A percentile compares a stretch with the other conserved stretches of the same genome.
Evolutionary conservation across 2,329 filamentous ascomycete genomes (phyloP).

Genomic region (Ophioceras dolichostomum): DNA sequence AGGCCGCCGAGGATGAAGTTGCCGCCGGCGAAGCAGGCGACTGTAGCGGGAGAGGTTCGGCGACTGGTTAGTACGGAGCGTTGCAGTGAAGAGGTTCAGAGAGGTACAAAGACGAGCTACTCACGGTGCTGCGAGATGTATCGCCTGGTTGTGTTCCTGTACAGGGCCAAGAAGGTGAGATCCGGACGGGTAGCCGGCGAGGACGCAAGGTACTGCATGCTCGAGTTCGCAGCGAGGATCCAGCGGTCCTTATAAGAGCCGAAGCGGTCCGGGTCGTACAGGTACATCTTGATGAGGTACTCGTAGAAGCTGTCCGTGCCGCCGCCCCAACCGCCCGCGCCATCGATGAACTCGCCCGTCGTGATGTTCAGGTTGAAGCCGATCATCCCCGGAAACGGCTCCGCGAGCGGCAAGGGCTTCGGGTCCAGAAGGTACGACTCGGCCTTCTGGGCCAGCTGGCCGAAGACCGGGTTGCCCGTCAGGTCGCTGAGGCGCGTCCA

Average conservation of each 20-base stretch:
- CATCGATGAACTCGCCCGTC: slow-evolving; percentile 56
- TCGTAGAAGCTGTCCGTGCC: slow-evolving; percentile 77
- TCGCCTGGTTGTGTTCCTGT: slow-evolving; percentile 28
- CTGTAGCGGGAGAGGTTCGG: slow-evolving; percentile 20
- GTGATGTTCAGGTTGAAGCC: slow-evolving; percentile 54
- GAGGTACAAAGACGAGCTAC: slow-evolving; percentile 11
- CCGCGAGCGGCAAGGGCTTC: slow-evolving; percentile 38
- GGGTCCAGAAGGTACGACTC: slow-evolving; percentile 61
- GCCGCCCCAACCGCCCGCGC: slow-evolving; percentile 62
- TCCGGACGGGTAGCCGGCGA: slow-evolving; percentile 55
- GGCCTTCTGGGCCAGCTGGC: slow-evolving; percentile 49
- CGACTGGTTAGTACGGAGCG: background rate
- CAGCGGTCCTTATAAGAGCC: slow-evolving; percentile 58
- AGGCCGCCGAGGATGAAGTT: slow-evolving; percentile 76
- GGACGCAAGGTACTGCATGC: slow-evolving; percentile 57
- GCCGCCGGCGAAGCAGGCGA: slow-evolving; percentile 75
- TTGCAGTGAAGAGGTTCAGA: background rate
- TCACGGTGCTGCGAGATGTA: slow-evolving; percentile 38
- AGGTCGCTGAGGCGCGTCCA: slow-evolving; percentile 74
- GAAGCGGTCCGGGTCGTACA: slow-evolving; percentile 61
- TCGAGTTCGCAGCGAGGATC: slow-evolving; percentile 63
- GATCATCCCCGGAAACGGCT: slow-evolving; percentile 68
- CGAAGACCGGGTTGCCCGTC: slow-evolving; percentile 56
- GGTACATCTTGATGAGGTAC: slow-evolving; percentile 83
- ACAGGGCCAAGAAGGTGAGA: slow-evolving; percentile 58